Evolutionary conservation across 441 rosid genomes (phyloP).

Genomic region (Kokia cookei): DNA sequence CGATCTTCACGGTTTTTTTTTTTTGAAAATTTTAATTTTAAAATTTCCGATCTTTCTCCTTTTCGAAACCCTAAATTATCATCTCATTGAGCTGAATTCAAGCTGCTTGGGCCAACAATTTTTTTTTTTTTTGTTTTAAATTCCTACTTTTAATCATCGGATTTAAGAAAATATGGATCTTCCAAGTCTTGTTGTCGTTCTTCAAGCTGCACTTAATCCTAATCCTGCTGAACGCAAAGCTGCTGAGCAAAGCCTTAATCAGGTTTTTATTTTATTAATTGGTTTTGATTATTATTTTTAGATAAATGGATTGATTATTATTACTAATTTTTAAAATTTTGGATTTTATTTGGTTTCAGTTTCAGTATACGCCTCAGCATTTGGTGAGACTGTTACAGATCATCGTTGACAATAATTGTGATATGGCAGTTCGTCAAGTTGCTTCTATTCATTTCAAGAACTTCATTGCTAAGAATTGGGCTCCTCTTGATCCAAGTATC

Average conservation of each 20-base stretch:
- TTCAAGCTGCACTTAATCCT: slow-evolving; percentile 87
- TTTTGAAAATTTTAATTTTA: too few species aligned
- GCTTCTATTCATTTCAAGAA: slow-evolving; percentile 98
- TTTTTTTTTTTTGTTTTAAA: not conserved
- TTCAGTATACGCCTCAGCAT: slow-evolving; percentile 86
- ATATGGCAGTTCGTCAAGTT: slow-evolving; percentile 80
- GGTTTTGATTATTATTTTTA: slow-evolving; percentile 2
- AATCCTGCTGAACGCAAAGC: slow-evolving; percentile 89
- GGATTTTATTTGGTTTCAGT: slow-evolving; percentile 32
- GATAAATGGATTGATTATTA: not conserved
- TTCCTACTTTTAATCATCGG: not conserved
- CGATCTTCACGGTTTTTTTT: slow-evolving; percentile 1
- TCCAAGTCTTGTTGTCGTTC: slow-evolving; percentile 55
- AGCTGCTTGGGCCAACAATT: slow-evolving; percentile 9
- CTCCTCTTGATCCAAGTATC: slow-evolving; percentile 56
- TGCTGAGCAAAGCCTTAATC: slow-evolving; percentile 86
- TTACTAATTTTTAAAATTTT: not conserved
- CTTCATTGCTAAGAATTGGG: slow-evolving; percentile 91
- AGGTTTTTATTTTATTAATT: slow-evolving; percentile 35
- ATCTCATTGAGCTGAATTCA: not conserved
- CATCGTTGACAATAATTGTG: slow-evolving; percentile 71
- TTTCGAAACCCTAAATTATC: slow-evolving; percentile 24
- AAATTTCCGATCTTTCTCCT: not conserved
- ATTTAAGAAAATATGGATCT: slow-evolving; percentile 58
- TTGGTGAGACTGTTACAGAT: slow-evolving; percentile 83